Conservation (phyloP, 2,329 filamentous ascomycete species). For the Ascochyta rabiei region DNA sequence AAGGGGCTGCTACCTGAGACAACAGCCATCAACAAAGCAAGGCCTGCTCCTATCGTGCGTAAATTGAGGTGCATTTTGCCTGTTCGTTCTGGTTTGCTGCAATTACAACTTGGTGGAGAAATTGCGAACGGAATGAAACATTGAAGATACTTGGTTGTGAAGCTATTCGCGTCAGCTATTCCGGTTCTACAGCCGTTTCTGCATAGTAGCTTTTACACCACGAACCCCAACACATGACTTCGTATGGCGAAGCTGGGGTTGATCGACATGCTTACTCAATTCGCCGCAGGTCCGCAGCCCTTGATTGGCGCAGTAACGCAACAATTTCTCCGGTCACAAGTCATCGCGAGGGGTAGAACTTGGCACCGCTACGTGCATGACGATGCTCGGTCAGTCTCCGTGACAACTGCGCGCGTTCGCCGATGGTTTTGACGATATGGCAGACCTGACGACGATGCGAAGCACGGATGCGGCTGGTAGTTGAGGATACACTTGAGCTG, state of each 20-base stretch:
- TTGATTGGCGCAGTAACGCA: slow-evolving; percentile 6
- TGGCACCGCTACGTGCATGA: neutral
- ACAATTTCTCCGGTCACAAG: slow-evolving; percentile 5
- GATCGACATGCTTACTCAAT: neutral
- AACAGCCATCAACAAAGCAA: neutral
- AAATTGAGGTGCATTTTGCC: neutral
- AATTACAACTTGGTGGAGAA: neutral
- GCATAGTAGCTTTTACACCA: neutral
- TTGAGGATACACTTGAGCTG: no score
- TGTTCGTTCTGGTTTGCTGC: neutral
- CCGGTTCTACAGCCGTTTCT: neutral
- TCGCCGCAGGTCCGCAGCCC: neutral
- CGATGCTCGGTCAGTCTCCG: neutral
- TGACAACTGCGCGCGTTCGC: neutral
- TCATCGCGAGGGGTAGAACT: slow-evolving; percentile 1
- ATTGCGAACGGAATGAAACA: neutral
- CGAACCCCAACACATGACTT: neutral
- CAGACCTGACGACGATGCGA: neutral
- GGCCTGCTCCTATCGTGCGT: neutral
- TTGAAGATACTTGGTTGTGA: neutral
- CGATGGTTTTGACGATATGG: neutral
- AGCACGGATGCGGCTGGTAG: neutral
- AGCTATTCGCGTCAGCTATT: neutral
- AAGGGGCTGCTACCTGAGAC: neutral
- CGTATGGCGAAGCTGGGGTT: slow-evolving; percentile 3